Evolutionary conservation across 2,329 filamentous ascomycete species (phyloP), one percentile per base, ranked within the genome.

Genomic region (Pseudocercospora ulei): DNA sequence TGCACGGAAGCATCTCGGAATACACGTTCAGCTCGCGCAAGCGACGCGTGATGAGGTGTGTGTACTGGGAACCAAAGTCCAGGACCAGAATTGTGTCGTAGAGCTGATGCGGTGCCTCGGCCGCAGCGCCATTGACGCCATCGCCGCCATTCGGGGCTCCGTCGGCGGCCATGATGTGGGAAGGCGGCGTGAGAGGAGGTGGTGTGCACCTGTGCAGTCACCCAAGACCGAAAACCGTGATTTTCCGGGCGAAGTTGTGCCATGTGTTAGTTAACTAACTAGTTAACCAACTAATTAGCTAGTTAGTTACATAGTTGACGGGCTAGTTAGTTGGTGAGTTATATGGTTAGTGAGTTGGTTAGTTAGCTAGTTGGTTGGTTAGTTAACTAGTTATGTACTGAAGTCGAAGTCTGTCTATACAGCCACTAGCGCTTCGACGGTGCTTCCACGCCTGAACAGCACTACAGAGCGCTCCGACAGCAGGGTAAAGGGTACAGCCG

Each of bases 1-100:
- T 92, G 64, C 86, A 93, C 13, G 82, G 82, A 27, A 92, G 75
- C 78, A 93, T 81, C 67, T 94, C 86, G 46, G 77, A 77, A 68
- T 82, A 94, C 60, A 92, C 73, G 66, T 80, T 80, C 63, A 92
- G 72, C 53, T 81, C 76, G 52, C 85, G 74, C 17, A 92, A 71
- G 20, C 83, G 75, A 38, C 83, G 71, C 6, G 77, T 76, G 56
- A 87, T 85, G 24, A 87, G 68, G 61, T 86, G 80, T 25, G 75
- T 78, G 56, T 78, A 80, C 63, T 83, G 79, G 14, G 73, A 79
- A 49, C 73, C 79, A 58, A 82, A 83, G 62, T 83, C 79, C 53
- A 83, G 66, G 48, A 79, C 75, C 49, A 84, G 66, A 53, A 84
- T 79, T 49, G 80, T 83, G 68, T 80, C 70, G 60, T 72, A 72